Conservation (phyloP, 768 basidiomycete species). For the Naganishia vaughanmartiniae region DNA sequence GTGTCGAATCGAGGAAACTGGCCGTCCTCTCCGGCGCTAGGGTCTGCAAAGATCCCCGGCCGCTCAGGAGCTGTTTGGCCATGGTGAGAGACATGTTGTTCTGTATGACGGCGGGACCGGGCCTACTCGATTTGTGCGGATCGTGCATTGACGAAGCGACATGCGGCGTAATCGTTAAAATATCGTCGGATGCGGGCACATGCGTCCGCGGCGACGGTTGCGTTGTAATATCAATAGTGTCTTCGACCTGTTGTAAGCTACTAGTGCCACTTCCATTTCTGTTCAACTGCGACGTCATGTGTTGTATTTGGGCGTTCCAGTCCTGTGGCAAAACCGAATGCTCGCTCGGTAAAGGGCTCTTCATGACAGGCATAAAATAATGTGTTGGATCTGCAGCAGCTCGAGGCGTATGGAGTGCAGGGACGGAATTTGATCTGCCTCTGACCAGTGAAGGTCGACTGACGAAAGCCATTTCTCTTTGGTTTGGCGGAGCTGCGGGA, state of each 20-base stretch:
- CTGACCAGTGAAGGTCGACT: slow-evolving; percentile 7
- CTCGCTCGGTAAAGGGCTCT: background rate
- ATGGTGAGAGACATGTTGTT: background rate
- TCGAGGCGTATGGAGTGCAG: slow-evolving; percentile 6
- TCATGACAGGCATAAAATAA: background rate
- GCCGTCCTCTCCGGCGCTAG: slow-evolving; percentile 48
- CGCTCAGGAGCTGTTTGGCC: background rate
- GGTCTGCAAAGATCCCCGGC: slow-evolving; percentile 37
- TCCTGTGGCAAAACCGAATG: slow-evolving; percentile 2
- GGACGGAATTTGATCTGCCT: slow-evolving; percentile 23
- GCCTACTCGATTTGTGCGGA: background rate
- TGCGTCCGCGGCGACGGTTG: slow-evolving; percentile 6
- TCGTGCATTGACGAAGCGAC: background rate
- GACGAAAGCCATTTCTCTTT: background rate
- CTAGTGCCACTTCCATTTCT: slow-evolving; percentile 21
- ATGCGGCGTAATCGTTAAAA: background rate
- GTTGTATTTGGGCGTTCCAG: slow-evolving; percentile 2
- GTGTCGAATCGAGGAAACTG: slow-evolving; percentile 36
- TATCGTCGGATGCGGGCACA: background rate
- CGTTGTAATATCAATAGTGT: background rate
- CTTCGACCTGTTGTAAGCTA: slow-evolving; percentile 18
- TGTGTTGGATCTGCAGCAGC: background rate
- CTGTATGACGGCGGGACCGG: slow-evolving; percentile 9
- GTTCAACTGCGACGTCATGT: slow-evolving; percentile 13
- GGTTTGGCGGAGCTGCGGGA: background rate